A percentile compares a stretch with the other conserved stretches of the same genome.
Conservation (phyloP, 345 rosid species). For the Passiflora organensis region DNA sequence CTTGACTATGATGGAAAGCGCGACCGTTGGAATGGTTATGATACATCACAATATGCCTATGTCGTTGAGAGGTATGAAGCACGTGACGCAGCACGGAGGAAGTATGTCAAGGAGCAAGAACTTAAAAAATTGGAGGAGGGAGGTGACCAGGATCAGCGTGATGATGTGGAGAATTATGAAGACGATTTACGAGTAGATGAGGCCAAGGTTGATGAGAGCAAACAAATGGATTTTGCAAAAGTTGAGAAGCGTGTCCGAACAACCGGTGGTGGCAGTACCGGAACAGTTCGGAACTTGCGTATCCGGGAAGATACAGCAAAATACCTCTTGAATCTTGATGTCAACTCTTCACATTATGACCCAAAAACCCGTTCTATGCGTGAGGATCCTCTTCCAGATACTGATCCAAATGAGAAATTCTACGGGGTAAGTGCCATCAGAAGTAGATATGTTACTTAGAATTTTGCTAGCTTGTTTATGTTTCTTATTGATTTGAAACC, state of each 20-base stretch:
- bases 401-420: constrained; percentile 20
- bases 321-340: constrained; percentile 27
- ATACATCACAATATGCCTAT: constrained; percentile 55
- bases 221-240: constrained; percentile 95
- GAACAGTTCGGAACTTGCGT: constrained; percentile 54
- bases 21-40: constrained; percentile 89
- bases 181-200: constrained; percentile 79
- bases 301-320: constrained; percentile 27
- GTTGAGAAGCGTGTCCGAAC: constrained; percentile 98
- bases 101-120: constrained; percentile 66
- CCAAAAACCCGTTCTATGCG: constrained; percentile 29
- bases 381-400: constrained; percentile 26
- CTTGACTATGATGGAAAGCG: constrained; percentile 88
- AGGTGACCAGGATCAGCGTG: constrained; percentile 35
- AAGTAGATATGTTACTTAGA: background rate
- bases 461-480: background rate
- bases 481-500: background rate
- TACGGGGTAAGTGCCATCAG: constrained; percentile 4
- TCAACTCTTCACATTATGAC: constrained; percentile 19
- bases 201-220: constrained; percentile 81
- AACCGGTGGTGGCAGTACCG: constrained; percentile 96
- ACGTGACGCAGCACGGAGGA: constrained; percentile 70
- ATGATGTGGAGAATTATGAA: constrained; percentile 70
- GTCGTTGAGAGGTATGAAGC: constrained; percentile 79
- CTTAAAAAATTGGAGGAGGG: constrained; percentile 79